phyloP scores from a whole-genome alignment of 805 yeast genomes.

The Hanseniaspora pseudoguilliermondii region DNA sequence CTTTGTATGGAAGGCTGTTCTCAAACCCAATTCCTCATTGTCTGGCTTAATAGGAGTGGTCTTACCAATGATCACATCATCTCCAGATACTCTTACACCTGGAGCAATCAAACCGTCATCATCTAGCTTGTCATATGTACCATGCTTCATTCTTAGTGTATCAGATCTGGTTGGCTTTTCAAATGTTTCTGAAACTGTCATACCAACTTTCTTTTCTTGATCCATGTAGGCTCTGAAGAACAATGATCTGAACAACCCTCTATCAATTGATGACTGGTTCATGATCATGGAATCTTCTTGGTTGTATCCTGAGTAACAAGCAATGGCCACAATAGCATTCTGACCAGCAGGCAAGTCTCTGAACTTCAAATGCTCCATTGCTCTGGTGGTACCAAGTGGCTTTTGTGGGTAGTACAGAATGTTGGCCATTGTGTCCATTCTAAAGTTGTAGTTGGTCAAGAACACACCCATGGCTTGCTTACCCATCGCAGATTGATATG shows the following conservation, averaged over 20 bases:
- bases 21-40: slow-evolving; percentile 94
- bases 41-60: slow-evolving; percentile 99
- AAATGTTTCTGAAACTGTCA: slow-evolving; percentile 94
- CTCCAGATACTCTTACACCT: slow-evolving; percentile 97
- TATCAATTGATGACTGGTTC: slow-evolving; percentile 95
- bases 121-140: slow-evolving; percentile 94
- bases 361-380: slow-evolving; percentile 94
- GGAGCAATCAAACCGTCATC: slow-evolving; percentile 98
- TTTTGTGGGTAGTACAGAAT: slow-evolving; percentile 94
- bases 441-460: slow-evolving; percentile 83
- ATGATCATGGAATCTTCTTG: slow-evolving; percentile 99
- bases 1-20: slow-evolving; percentile 95
- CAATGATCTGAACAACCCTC: slow-evolving; percentile 89
- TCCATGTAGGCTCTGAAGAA: slow-evolving; percentile 97
- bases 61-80: slow-evolving; percentile 95
- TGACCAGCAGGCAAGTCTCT: slow-evolving; percentile 98
- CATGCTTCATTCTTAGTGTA: slow-evolving; percentile 90
- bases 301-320: slow-evolving; percentile 96
- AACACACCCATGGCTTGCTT: slow-evolving; percentile 99
- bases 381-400: slow-evolving; percentile 93
- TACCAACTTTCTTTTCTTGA: slow-evolving; percentile 95
- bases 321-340: slow-evolving; percentile 94
- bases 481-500: slow-evolving; percentile 99
- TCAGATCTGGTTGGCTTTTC: slow-evolving; percentile 93
- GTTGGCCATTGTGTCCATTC: slow-evolving; percentile 99